Evolutionary conservation across 2,329 filamentous ascomycete species (phyloP), one percentile per base, ranked within the genome.

Genomic region (Epichloe glyceriae): DNA sequence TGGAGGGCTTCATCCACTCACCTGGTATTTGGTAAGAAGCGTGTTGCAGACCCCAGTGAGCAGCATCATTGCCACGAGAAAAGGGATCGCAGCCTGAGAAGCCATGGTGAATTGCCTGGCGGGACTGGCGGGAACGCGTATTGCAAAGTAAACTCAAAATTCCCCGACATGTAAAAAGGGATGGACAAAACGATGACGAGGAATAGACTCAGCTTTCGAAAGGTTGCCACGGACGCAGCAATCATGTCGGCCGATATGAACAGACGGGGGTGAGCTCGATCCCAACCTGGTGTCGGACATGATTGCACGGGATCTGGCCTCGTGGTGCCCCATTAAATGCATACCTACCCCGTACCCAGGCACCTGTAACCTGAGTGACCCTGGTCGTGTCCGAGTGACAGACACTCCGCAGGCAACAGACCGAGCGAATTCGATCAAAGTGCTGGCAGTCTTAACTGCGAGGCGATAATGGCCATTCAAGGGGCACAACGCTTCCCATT

Each of bases 1-100:
- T 22, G 35, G 3, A 10, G 15, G 3, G 5, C 17, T 5, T 19
- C 7, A 22, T 41, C 26, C 43, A 64, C 72, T 54, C 68, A 90
- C 89, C 73, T 97, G 91, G 63, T 90, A 96, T 66, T 98, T 98
- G 59, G 91, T 96, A 62, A 98, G 76, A 54, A 98, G 80, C 2
- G 93, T 98, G 67, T 98, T 98, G 76, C 89, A 95, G 55, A 95
- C 89, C 55, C 91, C 91, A 22, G 91, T 96, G 64, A 95, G 71
- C 64, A 97, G 76, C 91, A 97, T 97, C 88, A 96, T 94, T 60
- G 77, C 85, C 67, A 97, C 88, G 56, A 97, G 76, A 63, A 96
- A 78, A 38, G 89, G 89, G 53, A 97, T 79, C 50, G 88, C 65
- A 38, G 79, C 79, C 65, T 79, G 80, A 57, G 78, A 75, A 58